These are phyloP conservation scores for Globisporangium barbulae DNA, from an alignment of 352 stramenopile genomes.

Conservation along the genomic window DNA sequence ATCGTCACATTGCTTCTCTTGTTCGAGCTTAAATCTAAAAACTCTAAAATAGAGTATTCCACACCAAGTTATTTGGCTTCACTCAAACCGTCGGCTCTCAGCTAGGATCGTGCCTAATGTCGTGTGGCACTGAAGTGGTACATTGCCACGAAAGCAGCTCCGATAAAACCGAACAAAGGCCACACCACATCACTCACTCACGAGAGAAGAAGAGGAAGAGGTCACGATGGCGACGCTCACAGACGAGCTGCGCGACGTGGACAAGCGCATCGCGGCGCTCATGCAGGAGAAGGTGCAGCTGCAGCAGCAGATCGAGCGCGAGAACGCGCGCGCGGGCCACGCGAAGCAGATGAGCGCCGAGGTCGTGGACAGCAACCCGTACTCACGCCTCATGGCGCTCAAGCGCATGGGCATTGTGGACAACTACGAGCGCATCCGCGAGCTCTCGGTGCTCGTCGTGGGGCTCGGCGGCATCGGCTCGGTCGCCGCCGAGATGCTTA, in stretches of 20 bases:
- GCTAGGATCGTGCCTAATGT: not conserved
- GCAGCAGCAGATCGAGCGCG: conserved; percentile 46
- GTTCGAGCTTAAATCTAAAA: too few relatives aligned
- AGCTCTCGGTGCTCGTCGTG: conserved; percentile 79
- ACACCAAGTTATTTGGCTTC: too few relatives aligned
- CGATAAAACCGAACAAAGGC: not conserved
- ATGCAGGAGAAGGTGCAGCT: conserved; percentile 71
- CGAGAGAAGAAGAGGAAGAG: conserved; percentile 12
- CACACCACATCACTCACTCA: not conserved
- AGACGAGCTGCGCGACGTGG: conserved; percentile 53
- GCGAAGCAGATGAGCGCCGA: conserved; percentile 69
- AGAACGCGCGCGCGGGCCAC: conserved; percentile 27
- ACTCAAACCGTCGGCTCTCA: too few relatives aligned
- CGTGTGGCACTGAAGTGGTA: not conserved
- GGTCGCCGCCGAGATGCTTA: conserved; percentile 88
- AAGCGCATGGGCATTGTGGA: conserved; percentile 90
- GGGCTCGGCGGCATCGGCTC: conserved; percentile 85
- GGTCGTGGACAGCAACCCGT: conserved; percentile 85
- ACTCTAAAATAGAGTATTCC: too few relatives aligned
- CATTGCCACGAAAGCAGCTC: conserved; percentile 4
- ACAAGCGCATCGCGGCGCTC: conserved; percentile 67
- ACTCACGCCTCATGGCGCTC: conserved; percentile 88
- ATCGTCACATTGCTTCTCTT: too few relatives aligned
- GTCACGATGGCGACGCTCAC: conserved; percentile 21
- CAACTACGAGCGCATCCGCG: conserved; percentile 86